Percentiles rank a stretch among this genome's conserved stretches.
These are phyloP conservation scores for Nectriaceae sp. DNA, from an alignment of 2,329 filamentous ascomycete species.

Conservation along the genomic window DNA sequence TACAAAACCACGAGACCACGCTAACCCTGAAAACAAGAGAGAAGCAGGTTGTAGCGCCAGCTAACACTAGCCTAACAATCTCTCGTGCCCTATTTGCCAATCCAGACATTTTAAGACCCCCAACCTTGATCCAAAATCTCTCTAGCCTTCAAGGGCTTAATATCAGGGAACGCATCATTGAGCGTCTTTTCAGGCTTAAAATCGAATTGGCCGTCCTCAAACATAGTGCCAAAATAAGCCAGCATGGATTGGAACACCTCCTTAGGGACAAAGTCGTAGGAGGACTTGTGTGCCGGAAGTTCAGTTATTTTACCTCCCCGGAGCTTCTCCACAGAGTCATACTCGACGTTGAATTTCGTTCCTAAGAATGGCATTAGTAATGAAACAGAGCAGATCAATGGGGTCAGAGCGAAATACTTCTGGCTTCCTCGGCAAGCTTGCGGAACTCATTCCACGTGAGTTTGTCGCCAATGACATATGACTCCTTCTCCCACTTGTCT, in stretches of 20 bases:
- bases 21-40: too few relatives aligned
- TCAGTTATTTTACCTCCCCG: slow-evolving; percentile 36
- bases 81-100: too few relatives aligned
- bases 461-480: slow-evolving; percentile 40
- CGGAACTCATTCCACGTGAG: slow-evolving; percentile 47
- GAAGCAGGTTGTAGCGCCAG: too few relatives aligned
- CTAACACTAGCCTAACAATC: too few relatives aligned
- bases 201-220: neutral
- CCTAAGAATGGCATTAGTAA: slow-evolving; percentile 20
- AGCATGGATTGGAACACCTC: slow-evolving; percentile 16
- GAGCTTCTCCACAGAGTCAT: slow-evolving; percentile 35
- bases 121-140: neutral
- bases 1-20: too few relatives aligned
- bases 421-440: slow-evolving; percentile 41
- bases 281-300: slow-evolving; percentile 24
- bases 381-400: too few relatives aligned
- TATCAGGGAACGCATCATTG: neutral
- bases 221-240: neutral
- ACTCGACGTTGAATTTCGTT: slow-evolving; percentile 39
- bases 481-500: slow-evolving; percentile 43
- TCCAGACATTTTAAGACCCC: too few relatives aligned
- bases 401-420: too few relatives aligned
- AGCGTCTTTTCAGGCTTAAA: neutral
- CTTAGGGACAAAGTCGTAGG: slow-evolving; percentile 30
- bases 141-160: neutral